Conservation (phyloP, 441 rosid genomes). For the Macaranga tanarius region DNA sequence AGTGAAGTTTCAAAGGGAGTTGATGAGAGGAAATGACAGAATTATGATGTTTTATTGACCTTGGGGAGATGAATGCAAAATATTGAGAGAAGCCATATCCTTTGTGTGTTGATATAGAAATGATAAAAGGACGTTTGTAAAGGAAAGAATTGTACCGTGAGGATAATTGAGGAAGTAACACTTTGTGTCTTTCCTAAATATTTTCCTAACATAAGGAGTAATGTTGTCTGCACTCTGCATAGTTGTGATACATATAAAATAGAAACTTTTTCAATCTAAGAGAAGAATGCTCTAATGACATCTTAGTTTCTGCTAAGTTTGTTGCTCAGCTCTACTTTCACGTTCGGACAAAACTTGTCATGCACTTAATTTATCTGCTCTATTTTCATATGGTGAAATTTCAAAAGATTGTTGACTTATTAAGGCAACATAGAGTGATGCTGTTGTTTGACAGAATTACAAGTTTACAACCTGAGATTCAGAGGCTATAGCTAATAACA, state of each 20-base stretch:
- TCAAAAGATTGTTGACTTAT: not conserved
- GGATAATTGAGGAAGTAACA: no score
- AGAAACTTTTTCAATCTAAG: not conserved
- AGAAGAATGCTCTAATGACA: not conserved
- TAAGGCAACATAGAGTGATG: not conserved
- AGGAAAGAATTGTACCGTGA: no score
- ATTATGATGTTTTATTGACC: not conserved
- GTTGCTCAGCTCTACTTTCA: no score
- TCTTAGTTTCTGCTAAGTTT: not conserved
- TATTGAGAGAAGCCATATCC: not conserved
- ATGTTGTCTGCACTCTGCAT: not conserved
- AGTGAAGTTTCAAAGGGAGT: not conserved
- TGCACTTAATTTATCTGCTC: not conserved
- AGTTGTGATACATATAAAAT: not conserved
- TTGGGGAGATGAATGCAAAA: not conserved
- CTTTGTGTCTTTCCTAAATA: no score
- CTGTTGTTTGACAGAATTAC: not conserved
- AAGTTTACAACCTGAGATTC: not conserved
- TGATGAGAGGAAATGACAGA: not conserved
- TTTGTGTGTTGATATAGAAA: no score
- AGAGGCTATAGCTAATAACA: constrained; percentile 4
- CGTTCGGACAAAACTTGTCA: not conserved
- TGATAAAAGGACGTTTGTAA: no score
- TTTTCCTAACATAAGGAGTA: no score
- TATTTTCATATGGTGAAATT: not conserved